These are phyloP conservation scores for Coffea eugenioides DNA, from an alignment of 257 asterid species.

Conservation along the genomic window DNA sequence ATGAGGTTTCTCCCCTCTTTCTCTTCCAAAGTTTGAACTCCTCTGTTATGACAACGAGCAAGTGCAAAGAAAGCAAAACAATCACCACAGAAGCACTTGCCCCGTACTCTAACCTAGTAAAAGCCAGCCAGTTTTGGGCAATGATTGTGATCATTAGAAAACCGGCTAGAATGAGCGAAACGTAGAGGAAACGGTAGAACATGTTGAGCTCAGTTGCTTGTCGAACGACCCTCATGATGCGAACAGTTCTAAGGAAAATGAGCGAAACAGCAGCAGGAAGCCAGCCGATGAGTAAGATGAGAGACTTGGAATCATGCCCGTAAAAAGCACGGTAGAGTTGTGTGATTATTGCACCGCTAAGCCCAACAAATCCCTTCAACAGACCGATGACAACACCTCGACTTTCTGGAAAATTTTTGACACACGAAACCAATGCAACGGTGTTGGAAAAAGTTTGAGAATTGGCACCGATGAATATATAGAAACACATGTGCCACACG, in stretches of 20 bases:
- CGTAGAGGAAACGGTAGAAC: conserved; percentile 42
- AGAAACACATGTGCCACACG: conserved; percentile 65
- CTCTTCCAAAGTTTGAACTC: conserved; percentile 32
- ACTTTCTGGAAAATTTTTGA: conserved; percentile 65
- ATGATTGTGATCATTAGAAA: conserved; percentile 46
- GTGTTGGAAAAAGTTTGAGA: conserved; percentile 66
- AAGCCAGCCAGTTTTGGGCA: conserved; percentile 32
- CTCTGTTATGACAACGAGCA: conserved; percentile 36
- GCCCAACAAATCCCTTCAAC: conserved; percentile 56
- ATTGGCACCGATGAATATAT: conserved; percentile 57
- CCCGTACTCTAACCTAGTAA: conserved; percentile 26
- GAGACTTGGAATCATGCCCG: conserved; percentile 37
- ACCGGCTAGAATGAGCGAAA: conserved; percentile 47
- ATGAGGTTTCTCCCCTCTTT: conserved; percentile 6
- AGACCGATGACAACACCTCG: conserved; percentile 52
- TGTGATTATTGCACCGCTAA: conserved; percentile 70
- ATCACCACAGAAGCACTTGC: conserved; percentile 39
- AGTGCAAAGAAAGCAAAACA: conserved; percentile 34
- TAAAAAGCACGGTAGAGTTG: conserved; percentile 52
- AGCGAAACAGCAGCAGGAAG: conserved; percentile 55
- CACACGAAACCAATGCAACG: conserved; percentile 61
- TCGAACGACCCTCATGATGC: conserved; percentile 34
- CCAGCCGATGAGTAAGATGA: conserved; percentile 55
- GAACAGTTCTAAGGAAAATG: conserved; percentile 41
- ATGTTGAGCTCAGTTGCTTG: conserved; percentile 42